These are phyloP conservation scores for Lactarius evosmus DNA, from an alignment of 768 basidiomycete species.

Conservation along the genomic window DNA sequence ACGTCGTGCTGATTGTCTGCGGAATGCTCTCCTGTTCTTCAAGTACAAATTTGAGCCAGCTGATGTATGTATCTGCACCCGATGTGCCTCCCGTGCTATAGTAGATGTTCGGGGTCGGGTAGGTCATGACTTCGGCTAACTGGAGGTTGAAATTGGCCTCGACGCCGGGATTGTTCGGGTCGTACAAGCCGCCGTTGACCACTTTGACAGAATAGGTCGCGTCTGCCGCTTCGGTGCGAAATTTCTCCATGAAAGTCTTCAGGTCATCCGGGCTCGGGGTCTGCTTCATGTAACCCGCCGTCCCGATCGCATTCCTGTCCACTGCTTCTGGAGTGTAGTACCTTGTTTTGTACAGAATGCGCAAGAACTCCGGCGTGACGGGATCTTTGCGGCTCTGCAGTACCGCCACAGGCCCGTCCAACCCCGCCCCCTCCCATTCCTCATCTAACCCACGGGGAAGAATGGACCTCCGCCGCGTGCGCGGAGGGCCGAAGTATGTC, in stretches of 20 bases:
- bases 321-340: slow-evolving; percentile 34
- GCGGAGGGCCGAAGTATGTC: slow-evolving; percentile 61
- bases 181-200: slow-evolving; percentile 29
- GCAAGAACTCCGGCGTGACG: slow-evolving; percentile 38
- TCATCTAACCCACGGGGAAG: slow-evolving; percentile 34
- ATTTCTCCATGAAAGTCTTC: slow-evolving; percentile 58
- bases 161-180: slow-evolving; percentile 52
- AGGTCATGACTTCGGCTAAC: slow-evolving; percentile 37
- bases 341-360: slow-evolving; percentile 37
- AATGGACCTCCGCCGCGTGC: slow-evolving; percentile 51
- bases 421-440: too few relatives aligned
- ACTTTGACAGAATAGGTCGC: too few relatives aligned
- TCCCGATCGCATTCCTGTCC: slow-evolving; percentile 34
- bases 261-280: slow-evolving; percentile 47
- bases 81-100: slow-evolving; percentile 66
- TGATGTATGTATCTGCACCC: too few relatives aligned
- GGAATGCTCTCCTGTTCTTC: slow-evolving; percentile 46
- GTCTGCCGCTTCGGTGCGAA: slow-evolving; percentile 34
- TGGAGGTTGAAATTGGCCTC: slow-evolving; percentile 44
- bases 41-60: slow-evolving; percentile 58
- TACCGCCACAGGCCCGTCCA: slow-evolving; percentile 32
- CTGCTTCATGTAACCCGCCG: slow-evolving; percentile 47
- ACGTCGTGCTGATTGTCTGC: slow-evolving; percentile 59
- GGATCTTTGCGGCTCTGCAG: slow-evolving; percentile 43
- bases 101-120: slow-evolving; percentile 59